A percentile compares a stretch with the other conserved stretches of the same genome.
Evolutionary conservation across 2,329 filamentous ascomycete species (phyloP).

Genomic region (Pestalotiopsis sp.): DNA sequence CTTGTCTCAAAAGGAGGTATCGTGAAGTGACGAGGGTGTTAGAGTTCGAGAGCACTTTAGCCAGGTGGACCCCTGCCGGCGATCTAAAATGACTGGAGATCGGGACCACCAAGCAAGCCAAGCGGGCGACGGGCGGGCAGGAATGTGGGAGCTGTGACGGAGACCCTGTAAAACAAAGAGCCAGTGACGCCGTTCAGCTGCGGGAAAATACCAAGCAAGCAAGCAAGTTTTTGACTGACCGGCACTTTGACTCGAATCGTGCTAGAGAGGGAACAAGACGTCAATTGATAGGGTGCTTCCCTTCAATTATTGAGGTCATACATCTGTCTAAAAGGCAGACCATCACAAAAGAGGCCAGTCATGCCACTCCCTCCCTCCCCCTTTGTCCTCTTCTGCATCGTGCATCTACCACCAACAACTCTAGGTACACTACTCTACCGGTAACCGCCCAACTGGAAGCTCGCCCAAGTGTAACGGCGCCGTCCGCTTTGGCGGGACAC

Average conservation of each 20-base stretch:
- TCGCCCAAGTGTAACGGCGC: background rate
- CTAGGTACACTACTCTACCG: too few relatives aligned
- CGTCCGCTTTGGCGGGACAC: background rate
- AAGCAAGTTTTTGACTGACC: background rate
- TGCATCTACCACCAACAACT: background rate
- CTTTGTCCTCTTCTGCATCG: background rate
- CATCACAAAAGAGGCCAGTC: background rate
- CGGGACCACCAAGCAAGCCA: background rate
- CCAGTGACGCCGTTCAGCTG: background rate
- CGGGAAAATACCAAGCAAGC: background rate
- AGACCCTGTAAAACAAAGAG: background rate
- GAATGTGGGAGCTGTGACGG: background rate
- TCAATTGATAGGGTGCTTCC: background rate
- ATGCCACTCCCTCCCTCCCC: background rate
- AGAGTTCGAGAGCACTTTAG: background rate
- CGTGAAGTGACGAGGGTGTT: background rate
- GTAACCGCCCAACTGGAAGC: background rate
- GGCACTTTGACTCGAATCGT: background rate
- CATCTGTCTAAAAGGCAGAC: background rate
- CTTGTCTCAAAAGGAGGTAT: background rate
- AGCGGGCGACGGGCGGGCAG: background rate
- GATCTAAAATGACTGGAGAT: background rate
- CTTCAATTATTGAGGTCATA: conserved; percentile 7
- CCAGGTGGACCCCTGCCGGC: background rate
- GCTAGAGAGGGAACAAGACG: background rate